phyloP scores from a whole-genome alignment of 176 grass and related monocot genomes.

The Carex cristatella region DNA sequence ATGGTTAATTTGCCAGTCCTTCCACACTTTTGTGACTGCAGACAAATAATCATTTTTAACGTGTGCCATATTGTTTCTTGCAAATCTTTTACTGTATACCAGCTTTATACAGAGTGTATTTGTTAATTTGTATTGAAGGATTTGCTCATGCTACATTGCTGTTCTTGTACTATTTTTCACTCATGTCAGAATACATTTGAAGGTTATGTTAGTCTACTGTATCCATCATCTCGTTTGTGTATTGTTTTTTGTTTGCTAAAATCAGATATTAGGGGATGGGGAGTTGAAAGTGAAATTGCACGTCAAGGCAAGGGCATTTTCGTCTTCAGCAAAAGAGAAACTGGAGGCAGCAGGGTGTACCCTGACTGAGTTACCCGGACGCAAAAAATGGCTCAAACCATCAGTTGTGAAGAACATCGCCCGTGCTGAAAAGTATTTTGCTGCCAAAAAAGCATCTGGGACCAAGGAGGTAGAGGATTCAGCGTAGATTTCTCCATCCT shows the following conservation, averaged over 20 bases:
- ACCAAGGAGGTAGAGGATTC: slow-evolving; percentile 28
- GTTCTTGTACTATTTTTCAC: background rate
- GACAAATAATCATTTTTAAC: background rate
- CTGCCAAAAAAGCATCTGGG: slow-evolving; percentile 45
- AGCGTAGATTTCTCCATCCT: background rate
- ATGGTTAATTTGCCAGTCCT: background rate
- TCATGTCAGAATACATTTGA: background rate
- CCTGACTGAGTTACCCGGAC: slow-evolving; percentile 60
- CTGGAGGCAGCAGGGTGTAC: slow-evolving; percentile 79
- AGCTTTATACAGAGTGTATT: background rate
- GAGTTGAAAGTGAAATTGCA: slow-evolving; percentile 80
- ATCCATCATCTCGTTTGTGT: background rate
- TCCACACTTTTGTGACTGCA: background rate
- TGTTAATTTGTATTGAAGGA: background rate
- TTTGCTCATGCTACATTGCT: background rate
- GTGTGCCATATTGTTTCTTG: background rate
- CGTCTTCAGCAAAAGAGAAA: slow-evolving; percentile 72
- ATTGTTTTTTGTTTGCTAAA: background rate
- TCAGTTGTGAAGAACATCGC: slow-evolving; percentile 77
- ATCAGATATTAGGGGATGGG: slow-evolving; percentile 83
- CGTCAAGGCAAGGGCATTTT: slow-evolving; percentile 84
- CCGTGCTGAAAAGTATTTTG: slow-evolving; percentile 86
- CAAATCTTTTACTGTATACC: background rate
- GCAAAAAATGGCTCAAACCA: slow-evolving; percentile 92
- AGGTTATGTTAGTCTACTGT: background rate